These are phyloP conservation scores for Globisporangium barbulae DNA, from an alignment of 352 stramenopile genomes.

Conservation along the genomic window DNA sequence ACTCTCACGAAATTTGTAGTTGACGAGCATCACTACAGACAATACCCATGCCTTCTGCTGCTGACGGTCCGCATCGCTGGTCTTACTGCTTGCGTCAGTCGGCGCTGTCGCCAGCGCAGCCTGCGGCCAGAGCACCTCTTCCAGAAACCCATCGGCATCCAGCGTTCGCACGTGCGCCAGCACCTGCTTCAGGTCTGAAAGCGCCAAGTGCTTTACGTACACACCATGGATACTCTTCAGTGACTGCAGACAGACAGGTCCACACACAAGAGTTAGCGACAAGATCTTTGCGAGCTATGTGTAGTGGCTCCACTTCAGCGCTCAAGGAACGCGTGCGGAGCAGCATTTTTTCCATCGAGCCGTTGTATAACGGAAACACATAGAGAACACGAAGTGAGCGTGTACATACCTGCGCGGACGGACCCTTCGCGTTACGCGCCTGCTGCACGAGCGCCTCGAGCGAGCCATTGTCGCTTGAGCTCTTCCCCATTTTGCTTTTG, in stretches of 20 bases:
- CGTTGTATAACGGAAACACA: neutral
- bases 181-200: conserved; percentile 17
- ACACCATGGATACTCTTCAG: conserved; percentile 25
- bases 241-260: conserved; percentile 1
- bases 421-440: too few relatives aligned
- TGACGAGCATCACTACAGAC: conserved; percentile 42
- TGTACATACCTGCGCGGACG: conserved; percentile 5
- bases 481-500: too few relatives aligned
- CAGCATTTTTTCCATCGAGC: neutral
- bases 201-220: conserved; percentile 33
- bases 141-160: conserved; percentile 33
- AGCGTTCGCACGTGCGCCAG: conserved; percentile 25
- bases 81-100: neutral
- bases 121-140: conserved; percentile 52
- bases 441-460: too few relatives aligned
- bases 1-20: conserved; percentile 19
- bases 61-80: conserved; percentile 25
- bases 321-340: too few relatives aligned
- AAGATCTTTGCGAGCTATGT: neutral
- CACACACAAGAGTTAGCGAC: neutral
- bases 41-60: conserved; percentile 43
- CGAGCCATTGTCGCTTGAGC: too few relatives aligned
- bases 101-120: conserved; percentile 15
- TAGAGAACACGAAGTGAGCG: neutral
- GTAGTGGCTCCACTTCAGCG: too few relatives aligned